Conservation (phyloP, 345 rosid species). For the Euclidium syriacum region DNA sequence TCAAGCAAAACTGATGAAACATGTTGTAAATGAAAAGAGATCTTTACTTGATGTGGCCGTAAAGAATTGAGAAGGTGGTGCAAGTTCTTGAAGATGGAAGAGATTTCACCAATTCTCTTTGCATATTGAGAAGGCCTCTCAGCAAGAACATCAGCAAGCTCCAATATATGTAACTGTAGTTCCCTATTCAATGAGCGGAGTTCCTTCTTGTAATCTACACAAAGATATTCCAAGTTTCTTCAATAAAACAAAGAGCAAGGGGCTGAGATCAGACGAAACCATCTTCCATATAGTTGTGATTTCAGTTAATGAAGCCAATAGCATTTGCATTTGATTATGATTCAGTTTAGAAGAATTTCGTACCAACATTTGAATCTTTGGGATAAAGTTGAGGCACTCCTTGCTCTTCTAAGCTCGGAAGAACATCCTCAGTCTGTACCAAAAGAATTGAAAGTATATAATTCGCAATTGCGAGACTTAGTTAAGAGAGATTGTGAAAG, state of each 20-base stretch:
- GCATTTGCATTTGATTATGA: too few relatives aligned
- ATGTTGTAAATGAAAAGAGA: too few relatives aligned
- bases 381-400: slow-evolving; percentile 78
- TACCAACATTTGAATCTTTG: slow-evolving; percentile 65
- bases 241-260: too few relatives aligned
- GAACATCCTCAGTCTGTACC: slow-evolving; percentile 81
- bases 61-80: slow-evolving; percentile 95
- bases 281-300: too few relatives aligned
- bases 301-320: not conserved
- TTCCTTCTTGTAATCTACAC: slow-evolving; percentile 94
- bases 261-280: too few relatives aligned
- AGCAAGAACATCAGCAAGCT: slow-evolving; percentile 91
- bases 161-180: slow-evolving; percentile 81
- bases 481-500: too few relatives aligned
- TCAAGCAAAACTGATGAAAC: not conserved
- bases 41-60: slow-evolving; percentile 85
- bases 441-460: too few relatives aligned
- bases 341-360: too few relatives aligned
- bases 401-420: slow-evolving; percentile 86
- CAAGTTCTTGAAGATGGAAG: slow-evolving; percentile 85
- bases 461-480: too few relatives aligned
- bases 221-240: too few relatives aligned
- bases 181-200: slow-evolving; percentile 75
- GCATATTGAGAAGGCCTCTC: slow-evolving; percentile 97
- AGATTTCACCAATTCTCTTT: slow-evolving; percentile 84